Base-by-base conservation (phyloP, 345 rosid species). In the Salix suchowensis region DNA sequence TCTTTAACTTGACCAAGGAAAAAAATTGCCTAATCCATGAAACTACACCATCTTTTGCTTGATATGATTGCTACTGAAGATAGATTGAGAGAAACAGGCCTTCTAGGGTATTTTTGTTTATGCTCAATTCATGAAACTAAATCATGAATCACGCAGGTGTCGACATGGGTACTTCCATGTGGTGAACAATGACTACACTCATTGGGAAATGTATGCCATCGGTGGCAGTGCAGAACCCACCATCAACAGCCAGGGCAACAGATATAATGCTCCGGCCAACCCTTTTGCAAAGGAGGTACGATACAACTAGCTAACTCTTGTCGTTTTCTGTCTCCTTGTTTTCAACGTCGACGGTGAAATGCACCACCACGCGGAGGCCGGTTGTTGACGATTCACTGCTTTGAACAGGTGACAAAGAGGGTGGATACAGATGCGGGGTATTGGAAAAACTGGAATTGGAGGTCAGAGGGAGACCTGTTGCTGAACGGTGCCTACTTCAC, bases 161-260 rank as follows among this genome's bases (percentile, higher is more conserved):
- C 87, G 98, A 79, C 97, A 92, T 74, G 98, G 98, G 2, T 94
- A 92, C 44, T 94, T 94, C 90, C 98, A 94, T 78, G 97, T 94
- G 78, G 97, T 94, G 70, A 94, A 94, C 90, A 94, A 94, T 70
- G 98, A 94, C 84, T 94, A 94, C 86, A 94, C 97, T 71, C 98
- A 94, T 82, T 94, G 98, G 98, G 96, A 90, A 79, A 94, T 94
- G 98, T 94, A 94, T 68, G 98, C 98, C 72, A 94, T 94, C 77
- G 98, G 98, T 76, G 98, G 98, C 78, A 92, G 98, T 80, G 98
- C 97, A 60, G 76, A 76, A 21, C 97, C 98, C 72, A 94, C 98
- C 77, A 94, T 92, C 79, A 94, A 92, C 89, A 94, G 98, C 78
- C 98, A 94, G 86, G 98, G 94, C 40, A 94, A 94, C 86, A 82